Evolutionary conservation across 768 basidiomycete genomes (phyloP), one percentile per base, ranked within the genome.

Genomic region (Tylopilus balloui): DNA sequence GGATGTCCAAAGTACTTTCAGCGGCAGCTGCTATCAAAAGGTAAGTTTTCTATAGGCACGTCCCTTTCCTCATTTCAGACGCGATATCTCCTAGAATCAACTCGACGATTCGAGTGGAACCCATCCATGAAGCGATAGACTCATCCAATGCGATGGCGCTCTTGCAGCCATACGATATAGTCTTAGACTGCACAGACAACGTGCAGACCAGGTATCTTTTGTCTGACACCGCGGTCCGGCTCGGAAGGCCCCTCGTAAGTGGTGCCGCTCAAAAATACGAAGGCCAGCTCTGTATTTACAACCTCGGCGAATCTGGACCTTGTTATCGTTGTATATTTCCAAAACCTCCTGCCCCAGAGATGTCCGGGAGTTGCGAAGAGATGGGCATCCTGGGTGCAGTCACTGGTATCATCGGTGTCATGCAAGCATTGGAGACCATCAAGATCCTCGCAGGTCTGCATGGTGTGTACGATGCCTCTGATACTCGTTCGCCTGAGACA

Each of bases 251-350:
- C 13, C 83, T 98, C 32, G 85, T 98, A 31, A 91, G 88, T 49
- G 95, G 95, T 8, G 96, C 94, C 2, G 96, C 96, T 0, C 90
- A 90, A 61, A 80, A 80, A 58, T 86, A 78, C 57, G 88, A 91
- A 52, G 90, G 90, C 0, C 90, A 92, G 63, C 74, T 92, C 6
- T 85, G 80, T 59, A 72, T 79, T 13, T 92, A 89, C 64, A 89
- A 91, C 61, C 68, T 84, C 4, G 80, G 77, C 6, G 66, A 71
- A 17, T 69, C 78, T 24, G 85, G 92, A 1, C 94, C 93, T 0
- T 99, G 96, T 68, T 97, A 95, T 67, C 79, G 96, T 14, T 98
- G 96, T 64, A 68, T 98, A 36, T 98, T 93, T 66, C 94, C 95
- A 0, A 79, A 75, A 45, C 83, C 92, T 2, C 83, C 92, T 1